A percentile compares a stretch with the other conserved stretches of the same genome.
Conservation (phyloP, 2,329 filamentous ascomycete species). For the Cladosporium sp. region DNA sequence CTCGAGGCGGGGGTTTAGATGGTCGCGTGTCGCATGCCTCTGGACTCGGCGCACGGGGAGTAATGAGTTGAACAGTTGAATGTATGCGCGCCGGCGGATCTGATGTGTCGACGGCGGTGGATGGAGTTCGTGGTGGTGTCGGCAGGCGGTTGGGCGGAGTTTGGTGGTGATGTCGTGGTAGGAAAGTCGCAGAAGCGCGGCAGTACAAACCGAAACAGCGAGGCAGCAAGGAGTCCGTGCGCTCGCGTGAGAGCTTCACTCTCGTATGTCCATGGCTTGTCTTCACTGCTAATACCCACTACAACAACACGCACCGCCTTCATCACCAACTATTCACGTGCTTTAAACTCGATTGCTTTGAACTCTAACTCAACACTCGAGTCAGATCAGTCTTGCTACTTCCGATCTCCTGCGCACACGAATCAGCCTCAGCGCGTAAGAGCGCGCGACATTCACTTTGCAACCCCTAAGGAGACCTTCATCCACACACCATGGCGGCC, state of each 20-base stretch:
- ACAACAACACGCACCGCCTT: too few relatives aligned
- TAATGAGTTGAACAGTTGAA: too few relatives aligned
- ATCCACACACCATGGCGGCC: slow-evolving; percentile 65
- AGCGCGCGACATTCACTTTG: neutral
- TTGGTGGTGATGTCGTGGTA: neutral
- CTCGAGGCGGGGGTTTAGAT: neutral
- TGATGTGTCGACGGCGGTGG: neutral
- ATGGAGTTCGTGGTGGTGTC: neutral
- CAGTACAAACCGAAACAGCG: too few relatives aligned
- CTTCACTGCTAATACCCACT: neutral
- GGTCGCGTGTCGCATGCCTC: slow-evolving; percentile 11
- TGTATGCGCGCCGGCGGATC: too few relatives aligned
- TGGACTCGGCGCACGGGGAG: neutral
- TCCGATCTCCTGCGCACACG: neutral
- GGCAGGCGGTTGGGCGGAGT: neutral
- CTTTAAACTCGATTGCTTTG: too few relatives aligned
- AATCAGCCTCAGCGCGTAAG: neutral
- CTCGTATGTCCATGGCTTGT: too few relatives aligned
- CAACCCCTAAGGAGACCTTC: neutral
- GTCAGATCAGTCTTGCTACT: too few relatives aligned
- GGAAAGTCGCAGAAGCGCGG: neutral
- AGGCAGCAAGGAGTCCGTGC: too few relatives aligned
- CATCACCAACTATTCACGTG: too few relatives aligned
- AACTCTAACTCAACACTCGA: neutral
- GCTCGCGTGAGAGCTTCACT: too few relatives aligned